phyloP scores from a whole-genome alignment of 345 rosid species.

The Boechera retrofracta region DNA sequence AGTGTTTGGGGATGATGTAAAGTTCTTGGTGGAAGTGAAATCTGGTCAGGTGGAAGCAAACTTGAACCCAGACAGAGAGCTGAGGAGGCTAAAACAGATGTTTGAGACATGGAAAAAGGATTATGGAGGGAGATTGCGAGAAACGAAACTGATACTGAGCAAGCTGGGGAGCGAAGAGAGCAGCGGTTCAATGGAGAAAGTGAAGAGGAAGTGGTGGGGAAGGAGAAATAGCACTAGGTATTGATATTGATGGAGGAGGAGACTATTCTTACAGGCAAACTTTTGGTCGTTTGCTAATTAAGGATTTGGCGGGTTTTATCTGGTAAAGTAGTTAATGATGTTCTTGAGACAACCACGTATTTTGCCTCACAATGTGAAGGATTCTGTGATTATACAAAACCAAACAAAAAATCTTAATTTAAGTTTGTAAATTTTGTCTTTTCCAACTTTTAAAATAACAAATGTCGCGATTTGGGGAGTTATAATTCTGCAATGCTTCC shows the following conservation, averaged over 20 bases:
- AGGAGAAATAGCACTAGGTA: constrained; percentile 88
- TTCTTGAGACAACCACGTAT: constrained; percentile 18
- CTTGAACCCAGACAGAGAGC: constrained; percentile 88
- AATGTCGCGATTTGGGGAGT: background rate
- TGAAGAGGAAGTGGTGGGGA: constrained; percentile 97
- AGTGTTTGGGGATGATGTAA: constrained; percentile 94
- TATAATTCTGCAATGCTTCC: background rate
- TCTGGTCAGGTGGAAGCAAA: constrained; percentile 97
- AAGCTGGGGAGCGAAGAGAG: constrained; percentile 89
- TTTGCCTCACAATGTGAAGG: constrained; percentile 21
- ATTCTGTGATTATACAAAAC: constrained; percentile 23
- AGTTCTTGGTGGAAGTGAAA: constrained; percentile 95
- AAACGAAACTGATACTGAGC: constrained; percentile 81
- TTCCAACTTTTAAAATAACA: background rate
- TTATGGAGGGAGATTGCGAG: constrained; percentile 76
- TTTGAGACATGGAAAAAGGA: constrained; percentile 99
- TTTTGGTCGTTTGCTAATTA: constrained; percentile 42
- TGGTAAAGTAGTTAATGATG: constrained; percentile 29
- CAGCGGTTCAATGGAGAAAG: constrained; percentile 63
- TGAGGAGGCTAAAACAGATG: constrained; percentile 88
- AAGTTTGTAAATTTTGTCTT: constrained; percentile 33
- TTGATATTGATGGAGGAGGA: constrained; percentile 39
- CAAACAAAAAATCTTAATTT: constrained; percentile 1
- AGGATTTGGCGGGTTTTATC: constrained; percentile 26
- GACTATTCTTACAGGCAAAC: constrained; percentile 42